Percentiles rank a stretch among this genome's conserved stretches.
These are phyloP conservation scores for Talaromyces sp. DNA, from an alignment of 2,329 filamentous ascomycete genomes.

Conservation along the genomic window DNA sequence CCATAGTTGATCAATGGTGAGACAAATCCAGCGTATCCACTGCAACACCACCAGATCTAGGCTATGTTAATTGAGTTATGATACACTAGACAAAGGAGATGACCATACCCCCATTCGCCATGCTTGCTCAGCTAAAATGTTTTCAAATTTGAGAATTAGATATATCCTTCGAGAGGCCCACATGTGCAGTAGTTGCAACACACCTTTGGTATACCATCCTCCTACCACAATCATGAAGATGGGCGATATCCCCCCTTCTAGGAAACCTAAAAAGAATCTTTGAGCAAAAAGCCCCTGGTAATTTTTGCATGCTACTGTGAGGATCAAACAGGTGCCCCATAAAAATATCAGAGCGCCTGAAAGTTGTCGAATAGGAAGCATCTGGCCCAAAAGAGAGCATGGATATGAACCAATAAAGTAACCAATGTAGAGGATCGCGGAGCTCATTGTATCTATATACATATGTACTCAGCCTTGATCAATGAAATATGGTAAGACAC, in stretches of 20 bases:
- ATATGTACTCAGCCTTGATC: no score
- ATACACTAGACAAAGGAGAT: no score
- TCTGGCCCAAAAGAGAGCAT: constrained; percentile 34
- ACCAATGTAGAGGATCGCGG: constrained; percentile 37
- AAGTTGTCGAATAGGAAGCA: constrained; percentile 20
- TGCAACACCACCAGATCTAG: neutral
- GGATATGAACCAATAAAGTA: constrained; percentile 41
- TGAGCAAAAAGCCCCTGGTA: no score
- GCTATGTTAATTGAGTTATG: no score
- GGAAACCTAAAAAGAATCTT: no score
- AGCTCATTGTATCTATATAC: constrained; percentile 11
- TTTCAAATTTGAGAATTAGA: no score
- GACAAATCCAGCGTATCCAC: neutral
- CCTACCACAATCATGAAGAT: neutral
- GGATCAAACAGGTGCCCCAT: no score
- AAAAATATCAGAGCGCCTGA: no score
- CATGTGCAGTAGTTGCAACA: neutral
- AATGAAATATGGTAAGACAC: neutral
- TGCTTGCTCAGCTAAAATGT: neutral
- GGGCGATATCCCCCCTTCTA: no score
- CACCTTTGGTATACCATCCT: neutral
- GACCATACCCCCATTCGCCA: neutral
- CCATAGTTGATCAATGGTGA: constrained; percentile 3
- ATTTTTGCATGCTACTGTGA: no score
- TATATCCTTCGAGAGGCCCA: neutral